phyloP scores from a whole-genome alignment of 192 early-diverging fungal genomes.

The Jimgerdemannia lactiflua region DNA sequence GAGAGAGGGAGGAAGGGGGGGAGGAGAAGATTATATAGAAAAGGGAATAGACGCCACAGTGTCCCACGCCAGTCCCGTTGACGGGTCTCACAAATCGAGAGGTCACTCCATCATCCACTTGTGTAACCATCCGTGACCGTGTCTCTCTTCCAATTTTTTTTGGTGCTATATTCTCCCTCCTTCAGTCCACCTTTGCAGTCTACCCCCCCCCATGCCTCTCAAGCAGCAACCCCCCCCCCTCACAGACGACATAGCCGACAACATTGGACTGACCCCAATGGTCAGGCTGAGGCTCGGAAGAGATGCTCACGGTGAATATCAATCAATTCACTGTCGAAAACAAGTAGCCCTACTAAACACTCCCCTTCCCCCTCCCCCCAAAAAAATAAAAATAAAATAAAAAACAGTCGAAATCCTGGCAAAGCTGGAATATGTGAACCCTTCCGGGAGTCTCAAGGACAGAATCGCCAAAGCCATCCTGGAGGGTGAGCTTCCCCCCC shows the following conservation, averaged over 20 bases:
- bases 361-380: background rate
- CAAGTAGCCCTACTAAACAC: background rate
- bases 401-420: conserved; percentile 56
- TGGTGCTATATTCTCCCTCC: too few species aligned
- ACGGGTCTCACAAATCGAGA: too few species aligned
- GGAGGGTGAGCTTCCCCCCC: conserved; percentile 8
- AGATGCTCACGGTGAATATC: conserved; percentile 21
- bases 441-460: conserved; percentile 70
- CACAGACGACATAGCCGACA: conserved; percentile 18
- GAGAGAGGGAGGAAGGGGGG: too few species aligned
- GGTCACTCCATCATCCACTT: too few species aligned
- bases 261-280: conserved; percentile 31
- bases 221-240: conserved; percentile 14
- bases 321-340: background rate
- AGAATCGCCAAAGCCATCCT: conserved; percentile 60
- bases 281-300: conserved; percentile 1
- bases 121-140: too few species aligned
- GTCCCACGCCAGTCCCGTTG: too few species aligned
- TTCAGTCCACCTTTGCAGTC: too few species aligned
- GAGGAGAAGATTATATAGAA: too few species aligned
- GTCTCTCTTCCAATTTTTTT: too few species aligned
- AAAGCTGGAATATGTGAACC: conserved; percentile 76
- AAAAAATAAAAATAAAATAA: too few species aligned
- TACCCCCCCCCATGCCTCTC: conserved; percentile 10
- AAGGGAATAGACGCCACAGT: too few species aligned